Base-by-base conservation (phyloP, 2,329 filamentous ascomycete species). In the Neocatenulostroma microsporum region DNA sequence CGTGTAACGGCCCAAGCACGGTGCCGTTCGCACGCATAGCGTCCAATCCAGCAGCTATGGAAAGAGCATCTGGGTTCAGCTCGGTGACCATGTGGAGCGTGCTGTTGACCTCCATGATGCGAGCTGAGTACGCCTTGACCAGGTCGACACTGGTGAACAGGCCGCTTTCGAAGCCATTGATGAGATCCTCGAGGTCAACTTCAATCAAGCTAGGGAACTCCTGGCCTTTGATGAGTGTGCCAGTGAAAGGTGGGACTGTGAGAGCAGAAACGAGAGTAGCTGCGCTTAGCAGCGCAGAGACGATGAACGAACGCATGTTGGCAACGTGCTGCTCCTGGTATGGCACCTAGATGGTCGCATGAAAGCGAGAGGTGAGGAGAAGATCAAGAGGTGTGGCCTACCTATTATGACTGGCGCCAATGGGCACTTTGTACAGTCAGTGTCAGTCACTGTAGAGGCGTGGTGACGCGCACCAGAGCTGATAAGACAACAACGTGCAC, bases 111-210 rank as follows among this genome's bases (percentile, higher is more conserved):
- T 76, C 64, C 5, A 60, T 42, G 31, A 74, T 74, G 13, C 72
- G 65, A 20, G 56, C 59, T 11, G 64, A 60, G 48, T 77, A 77
- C 4, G 70, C 67, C 61, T 71, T 62, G 29, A 76, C 73, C 13
- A 79, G 57, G 39, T 78, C 70, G n/a, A 71, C 67, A 47, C 72
- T 76, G 1, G 67, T 73, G 44, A 73, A 78, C n/a, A 63, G 57
- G 3, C 64, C 64, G 13, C 56, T 55, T 29, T 68, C 61, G 8
- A 78, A 56, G 2, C 73, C 74, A 26, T 54, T 49, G 18, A 62
- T 55, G 15, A 78, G 58, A 17, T 75, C 66, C 29, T 75, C 71
- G 2, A 63, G 61, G 1, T 68, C 70, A 10, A 66, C 72, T 46
- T 75, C 64, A 13, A 73, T 58, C 20, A 78, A 56, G 6, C 46